Percentiles rank a stretch among this genome's conserved stretches.
Evolutionary conservation across 139 green algal species (phyloP).

Genomic region (Penium margaritaceum): DNA sequence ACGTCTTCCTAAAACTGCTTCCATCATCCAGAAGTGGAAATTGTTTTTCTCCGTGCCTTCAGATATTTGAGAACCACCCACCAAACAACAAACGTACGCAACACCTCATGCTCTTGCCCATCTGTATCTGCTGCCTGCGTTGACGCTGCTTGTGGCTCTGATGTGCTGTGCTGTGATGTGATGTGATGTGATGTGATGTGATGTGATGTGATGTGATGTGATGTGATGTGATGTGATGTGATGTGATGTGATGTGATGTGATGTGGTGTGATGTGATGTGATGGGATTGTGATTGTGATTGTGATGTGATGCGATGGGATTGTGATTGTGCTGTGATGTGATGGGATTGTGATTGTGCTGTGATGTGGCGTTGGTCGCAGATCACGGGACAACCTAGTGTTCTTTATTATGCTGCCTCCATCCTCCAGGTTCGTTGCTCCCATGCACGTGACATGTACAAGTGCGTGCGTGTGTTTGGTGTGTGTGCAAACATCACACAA

Average conservation of each 20-base stretch:
- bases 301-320: neutral
- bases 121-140: too few species aligned
- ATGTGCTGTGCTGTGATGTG: too few species aligned
- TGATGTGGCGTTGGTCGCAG: slow-evolving; percentile 44
- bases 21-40: too few species aligned
- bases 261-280: slow-evolving; percentile 2
- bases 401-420: slow-evolving; percentile 74
- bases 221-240: slow-evolving; percentile 2
- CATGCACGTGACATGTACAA: too few species aligned
- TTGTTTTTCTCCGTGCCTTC: too few species aligned
- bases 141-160: too few species aligned
- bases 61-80: too few species aligned
- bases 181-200: slow-evolving; percentile 6
- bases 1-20: too few species aligned
- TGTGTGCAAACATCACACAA: too few species aligned
- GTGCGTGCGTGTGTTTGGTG: too few species aligned
- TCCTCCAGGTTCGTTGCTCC: slow-evolving; percentile 49
- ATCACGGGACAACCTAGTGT: slow-evolving; percentile 87
- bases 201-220: slow-evolving; percentile 10
- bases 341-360: neutral
- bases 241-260: neutral
- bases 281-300: neutral
- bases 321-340: neutral
- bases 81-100: too few species aligned
- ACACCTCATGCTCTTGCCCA: too few species aligned